Conservation (phyloP, 2,329 filamentous ascomycete genomes). For the Sporothrix inflata region DNA sequence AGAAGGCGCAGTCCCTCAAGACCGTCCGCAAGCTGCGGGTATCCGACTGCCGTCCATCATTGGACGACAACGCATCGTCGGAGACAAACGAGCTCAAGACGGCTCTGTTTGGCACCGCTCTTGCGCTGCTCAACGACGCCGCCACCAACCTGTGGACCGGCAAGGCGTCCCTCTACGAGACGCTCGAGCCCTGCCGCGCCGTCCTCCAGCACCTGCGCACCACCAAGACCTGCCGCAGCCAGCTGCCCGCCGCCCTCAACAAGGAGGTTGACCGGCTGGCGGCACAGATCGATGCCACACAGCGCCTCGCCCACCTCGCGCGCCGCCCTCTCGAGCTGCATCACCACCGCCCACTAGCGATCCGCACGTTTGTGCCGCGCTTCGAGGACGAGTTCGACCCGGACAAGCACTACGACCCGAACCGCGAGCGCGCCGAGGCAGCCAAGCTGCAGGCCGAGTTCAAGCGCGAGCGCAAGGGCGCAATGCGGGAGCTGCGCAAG, state of each 20-base stretch:
- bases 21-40: conserved; percentile 30
- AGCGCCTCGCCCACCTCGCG: conserved; percentile 63
- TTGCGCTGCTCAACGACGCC: conserved; percentile 66
- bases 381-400: conserved; percentile 97
- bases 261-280: conserved; percentile 49
- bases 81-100: conserved; percentile 51
- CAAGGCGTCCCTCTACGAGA: conserved; percentile 76
- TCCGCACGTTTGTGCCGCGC: conserved; percentile 86
- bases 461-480: conserved; percentile 94
- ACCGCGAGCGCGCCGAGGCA: conserved; percentile 83
- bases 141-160: conserved; percentile 72
- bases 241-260: conserved; percentile 51
- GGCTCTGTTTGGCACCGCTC: conserved; percentile 63
- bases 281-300: conserved; percentile 55
- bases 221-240: conserved; percentile 51
- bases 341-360: conserved; percentile 83
- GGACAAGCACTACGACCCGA: conserved; percentile 94
- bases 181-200: conserved; percentile 67
- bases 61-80: conserved; percentile 39
- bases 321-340: conserved; percentile 86
- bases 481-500: conserved; percentile 90
- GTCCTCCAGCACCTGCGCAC: conserved; percentile 65
- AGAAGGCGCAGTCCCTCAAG: conserved; percentile 52
- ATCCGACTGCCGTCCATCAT: conserved; percentile 37
- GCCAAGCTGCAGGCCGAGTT: conserved; percentile 86